Evolutionary conservation across 345 rosid genomes (phyloP), one percentile per base, ranked within the genome.

Genomic region (Corymbia maculata): DNA sequence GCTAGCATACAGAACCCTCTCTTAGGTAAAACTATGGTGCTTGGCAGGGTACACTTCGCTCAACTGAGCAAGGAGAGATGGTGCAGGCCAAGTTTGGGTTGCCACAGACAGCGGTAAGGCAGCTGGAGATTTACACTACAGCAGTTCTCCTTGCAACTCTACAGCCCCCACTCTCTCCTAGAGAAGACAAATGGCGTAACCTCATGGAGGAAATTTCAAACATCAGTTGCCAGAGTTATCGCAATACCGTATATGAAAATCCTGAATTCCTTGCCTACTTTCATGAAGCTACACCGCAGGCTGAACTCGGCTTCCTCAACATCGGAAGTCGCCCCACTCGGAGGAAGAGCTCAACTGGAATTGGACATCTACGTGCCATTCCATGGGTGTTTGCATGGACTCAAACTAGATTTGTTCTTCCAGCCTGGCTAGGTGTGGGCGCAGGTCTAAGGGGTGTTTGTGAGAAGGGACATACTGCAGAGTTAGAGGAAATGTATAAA

Each of bases 341-440:
- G 88, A 93, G 99, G 92, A 98, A 96, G 93, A 94, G 94, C 92
- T 93, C 99, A 7, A 98, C 91, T 4, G 99, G 97, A 51, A 97
- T 98, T 6, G 99, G 99, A 75, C 98, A 98, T 93, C 98, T 98
- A 42, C 95, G 99, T 53, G 99, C 99, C 89, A 98, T 98, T 89
- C 99, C 99, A 49, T 97, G 99, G 99, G 94, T 97, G 49, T 96
- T 98, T 89, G 99, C 99, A 13, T 97, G 99, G 99, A 98, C 99
- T 5, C 99, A 96, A 89, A 98, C 99, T 75, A 94, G 99, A 86
- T 98, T 97, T 90, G 99, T 98, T 86, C 98, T 98, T 88, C 99
- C 99, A 50, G 98, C 99, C 79, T 98, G 99, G 99, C 99, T 98
- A 85, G 99, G 99, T 51, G 96, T 98, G 32, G 99, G 99, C 85